Percentiles rank a stretch among this genome's conserved stretches.
Conservation (phyloP, 2,329 filamentous ascomycete genomes). For the Penicillium sp. region DNA sequence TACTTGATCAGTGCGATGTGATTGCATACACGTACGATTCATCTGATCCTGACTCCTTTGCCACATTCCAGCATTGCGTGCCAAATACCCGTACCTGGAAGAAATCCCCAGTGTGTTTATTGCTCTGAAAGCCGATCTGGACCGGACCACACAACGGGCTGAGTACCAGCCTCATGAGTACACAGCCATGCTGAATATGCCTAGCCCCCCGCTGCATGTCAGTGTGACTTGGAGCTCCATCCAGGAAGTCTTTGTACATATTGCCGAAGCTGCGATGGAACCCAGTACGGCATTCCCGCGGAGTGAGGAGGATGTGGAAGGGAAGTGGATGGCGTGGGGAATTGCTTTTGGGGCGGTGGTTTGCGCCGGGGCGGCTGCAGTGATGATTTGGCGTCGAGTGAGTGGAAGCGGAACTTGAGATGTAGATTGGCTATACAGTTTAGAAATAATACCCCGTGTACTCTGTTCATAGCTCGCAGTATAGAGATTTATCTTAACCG, state of each 20-base stretch:
- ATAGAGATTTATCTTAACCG: background rate
- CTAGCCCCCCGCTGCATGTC: slow-evolving; percentile 77
- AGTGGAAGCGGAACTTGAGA: slow-evolving; percentile 32
- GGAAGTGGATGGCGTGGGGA: slow-evolving; percentile 79
- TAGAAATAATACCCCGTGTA: slow-evolving; percentile 15
- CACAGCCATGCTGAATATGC: slow-evolving; percentile 78
- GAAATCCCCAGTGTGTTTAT: slow-evolving; percentile 88
- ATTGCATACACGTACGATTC: slow-evolving; percentile 96
- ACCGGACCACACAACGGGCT: slow-evolving; percentile 92
- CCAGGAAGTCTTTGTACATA: slow-evolving; percentile 82
- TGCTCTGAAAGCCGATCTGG: slow-evolving; percentile 88
- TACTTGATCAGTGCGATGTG: slow-evolving; percentile 81
- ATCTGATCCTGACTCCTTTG: slow-evolving; percentile 91
- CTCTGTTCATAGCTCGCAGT: background rate
- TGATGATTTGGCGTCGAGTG: slow-evolving; percentile 56
- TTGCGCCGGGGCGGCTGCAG: slow-evolving; percentile 54
- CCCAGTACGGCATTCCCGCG: slow-evolving; percentile 86
- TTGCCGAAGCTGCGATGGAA: slow-evolving; percentile 87
- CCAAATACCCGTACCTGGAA: slow-evolving; percentile 75
- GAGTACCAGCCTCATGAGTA: slow-evolving; percentile 91
- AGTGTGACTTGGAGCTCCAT: slow-evolving; percentile 93
- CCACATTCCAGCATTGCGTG: slow-evolving; percentile 75
- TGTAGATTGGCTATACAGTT: slow-evolving; percentile 6
- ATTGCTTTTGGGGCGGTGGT: slow-evolving; percentile 71
- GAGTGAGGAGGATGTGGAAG: slow-evolving; percentile 70